These are phyloP conservation scores for Kentomonas sorsogonicus DNA, from an alignment of 208 protist genomes.

Conservation along the genomic window DNA sequence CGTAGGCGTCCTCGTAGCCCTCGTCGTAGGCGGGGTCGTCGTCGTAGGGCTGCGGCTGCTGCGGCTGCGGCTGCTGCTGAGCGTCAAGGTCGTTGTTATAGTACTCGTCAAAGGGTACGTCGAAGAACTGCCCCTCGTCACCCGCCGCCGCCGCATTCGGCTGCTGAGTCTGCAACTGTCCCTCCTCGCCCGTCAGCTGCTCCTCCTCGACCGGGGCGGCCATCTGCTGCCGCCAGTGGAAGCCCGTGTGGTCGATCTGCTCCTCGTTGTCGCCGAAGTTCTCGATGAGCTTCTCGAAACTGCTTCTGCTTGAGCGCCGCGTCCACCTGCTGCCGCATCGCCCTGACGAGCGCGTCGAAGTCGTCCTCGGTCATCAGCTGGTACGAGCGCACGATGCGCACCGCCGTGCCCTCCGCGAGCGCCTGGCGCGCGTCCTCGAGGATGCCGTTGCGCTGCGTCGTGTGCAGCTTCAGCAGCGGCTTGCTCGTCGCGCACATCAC, in stretches of 20 bases:
- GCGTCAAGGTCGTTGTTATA: slow-evolving; percentile 17
- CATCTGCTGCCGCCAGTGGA: slow-evolving; percentile 46
- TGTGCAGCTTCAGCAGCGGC: slow-evolving; percentile 70
- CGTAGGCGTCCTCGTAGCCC: slow-evolving; percentile 1
- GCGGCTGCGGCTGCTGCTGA: background rate
- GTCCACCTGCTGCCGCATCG: slow-evolving; percentile 66
- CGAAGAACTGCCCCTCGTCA: slow-evolving; percentile 20
- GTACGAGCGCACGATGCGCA: slow-evolving; percentile 83
- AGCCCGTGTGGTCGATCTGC: slow-evolving; percentile 46
- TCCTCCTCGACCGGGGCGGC: background rate
- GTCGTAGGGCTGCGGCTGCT: background rate
- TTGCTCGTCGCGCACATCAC: slow-evolving; percentile 58
- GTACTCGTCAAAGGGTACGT: slow-evolving; percentile 36
- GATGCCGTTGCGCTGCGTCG: slow-evolving; percentile 77
- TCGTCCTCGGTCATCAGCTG: slow-evolving; percentile 81
- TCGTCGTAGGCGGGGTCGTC: slow-evolving; percentile 21
- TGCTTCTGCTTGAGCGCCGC: slow-evolving; percentile 52
- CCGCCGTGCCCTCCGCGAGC: slow-evolving; percentile 51
- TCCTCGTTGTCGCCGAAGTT: slow-evolving; percentile 69
- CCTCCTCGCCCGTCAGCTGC: background rate
- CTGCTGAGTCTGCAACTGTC: slow-evolving; percentile 2
- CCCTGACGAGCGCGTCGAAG: slow-evolving; percentile 65
- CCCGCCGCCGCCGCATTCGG: background rate
- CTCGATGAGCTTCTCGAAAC: slow-evolving; percentile 65
- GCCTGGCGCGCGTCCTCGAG: slow-evolving; percentile 65